Evolutionary conservation across 1,284 basidiomycete species (phyloP), one percentile per base, ranked within the genome.

Genomic region (Nidula niveotomentosa): DNA sequence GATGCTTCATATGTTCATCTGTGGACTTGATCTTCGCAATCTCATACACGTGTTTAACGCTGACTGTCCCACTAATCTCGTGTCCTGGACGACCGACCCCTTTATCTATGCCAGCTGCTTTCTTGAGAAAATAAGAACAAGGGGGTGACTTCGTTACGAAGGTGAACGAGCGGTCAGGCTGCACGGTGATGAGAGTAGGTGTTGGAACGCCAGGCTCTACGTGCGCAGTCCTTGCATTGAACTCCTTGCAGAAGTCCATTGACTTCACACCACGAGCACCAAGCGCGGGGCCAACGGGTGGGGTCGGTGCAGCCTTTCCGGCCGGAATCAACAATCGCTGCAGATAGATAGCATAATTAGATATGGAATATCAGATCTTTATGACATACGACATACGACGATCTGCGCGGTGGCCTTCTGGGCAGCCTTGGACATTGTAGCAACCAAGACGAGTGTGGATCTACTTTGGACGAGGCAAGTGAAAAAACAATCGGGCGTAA

Each of bases 241-340:
- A 97, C 70, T 96, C 94, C 72, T 98, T 99, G 79, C 95, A 97
- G 71, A 99, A 99, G 77, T 99, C 97, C 89, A 99, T 99, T 15
- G 96, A 96, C 76, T 98, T 98, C 62, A 99, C 95, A 66, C 97
- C 97, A 68, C 94, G 89, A 60, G 97, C 96, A 79, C 97, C 97
- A 52, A 98, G 86, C 17, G 96, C 96, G 53, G 97, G 96, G 64
- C 96, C 97, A 52, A 99, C 92, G 15, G 96, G 96, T 48, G 96
- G 96, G 53, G 94, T 94, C 17, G 96, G 96, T 23, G 94, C 90
- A 36, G 96, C 96, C 71, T 98, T 98, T 44, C 95, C 96, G 36
- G 96, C 96, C 50, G 90, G 86, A 52, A 98, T 88, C 50, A 98
- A 79, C 52, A 98, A 80, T 66, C 95, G 90, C 93, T 93, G 65